Evolutionary conservation across 2,329 filamentous ascomycete genomes (phyloP), one percentile per base, ranked within the genome.

Genomic region (Trichoderma sp.): DNA sequence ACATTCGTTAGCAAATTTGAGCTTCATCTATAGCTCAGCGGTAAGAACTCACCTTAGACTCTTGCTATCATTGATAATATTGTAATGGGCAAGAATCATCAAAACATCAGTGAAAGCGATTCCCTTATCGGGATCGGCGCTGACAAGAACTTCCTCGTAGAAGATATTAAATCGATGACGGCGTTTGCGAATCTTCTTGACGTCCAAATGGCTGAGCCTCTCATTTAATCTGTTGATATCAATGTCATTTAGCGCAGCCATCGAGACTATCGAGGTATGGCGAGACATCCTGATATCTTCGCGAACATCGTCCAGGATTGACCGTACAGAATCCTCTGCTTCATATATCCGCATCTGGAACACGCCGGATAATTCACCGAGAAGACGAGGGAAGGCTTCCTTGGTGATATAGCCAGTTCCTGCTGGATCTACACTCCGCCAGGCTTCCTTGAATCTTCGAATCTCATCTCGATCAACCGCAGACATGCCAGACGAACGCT

Each of bases 291-390:
- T 86, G 32, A 83, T 82, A 57, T 90, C 86, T 64, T 87, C 85
- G 58, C 89, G 88, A 76, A 95, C 92, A 76, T 97, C 92, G 71
- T 97, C 93, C n/a, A 98, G 86, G 67, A 99, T 93, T 50, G 89
- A 87, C n/a, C 88, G 85, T 26, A 99, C 92, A 0, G 94, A 96
- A 80, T 97, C 96, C 76, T 97, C 94, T 6, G 92, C 90, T 72
- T 95, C 92, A 79, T 99, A 98, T 64, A 99, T 95, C 39, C 95
- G 92, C 95, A 99, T 98, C 78, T 97, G 92, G 77, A 99, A 99
- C 17, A 98, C 90, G 3, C 96, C 96, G 20, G 95, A 97, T 1
- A 99, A 90, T 84, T 98, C 94, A 62, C 94, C 94, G 6, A 99
- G 85, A 39, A 99, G 85, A 55, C 94, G 88, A 11, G 96, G 95